Evolutionary conservation across 1,284 basidiomycete species (phyloP), one percentile per base, ranked within the genome.

Genomic region (Porphyrellus sp.): DNA sequence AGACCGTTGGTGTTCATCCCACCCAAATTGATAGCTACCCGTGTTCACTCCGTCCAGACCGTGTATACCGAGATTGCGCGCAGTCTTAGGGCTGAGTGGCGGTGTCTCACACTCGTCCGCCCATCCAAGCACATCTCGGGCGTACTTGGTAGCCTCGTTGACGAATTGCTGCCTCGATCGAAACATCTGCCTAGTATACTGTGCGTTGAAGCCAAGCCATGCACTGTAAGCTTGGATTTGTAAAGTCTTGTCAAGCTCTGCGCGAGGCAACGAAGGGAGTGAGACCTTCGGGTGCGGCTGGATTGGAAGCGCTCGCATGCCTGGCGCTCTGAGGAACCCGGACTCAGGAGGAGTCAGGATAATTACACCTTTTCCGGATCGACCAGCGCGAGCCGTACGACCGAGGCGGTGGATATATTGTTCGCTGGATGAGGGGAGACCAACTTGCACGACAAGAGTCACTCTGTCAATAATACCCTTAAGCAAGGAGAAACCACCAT

Each of bases 401-500:
- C 93, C 93, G 15, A 96, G 89, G 44, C 93, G 86, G 68, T 97
- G 93, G 30, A 97, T 86, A 68, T 96, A 97, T 27, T 92, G 85
- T 45, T 93, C 77, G 2, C 88, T 76, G 20, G 87, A 86, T 8
- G 85, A 79, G 0, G 93, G 92, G 59, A 95, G 86, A 58, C 93
- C 84, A 30, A 81, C 68, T 65, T 89, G 86, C 12, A 86, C 62
- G 40, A 89, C 78, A 3, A 78, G 69, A 0, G 81, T 80, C 20
- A 83, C 77, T 13, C 85, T 62, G 74, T 72, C 46, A 40, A 51
- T 16, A 30, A 9, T 8, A 37, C 51, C 28, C 5, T 35, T 67
- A 20, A 63, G 44, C 30, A 16, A 6, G 5, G 20, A n/a, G 34
- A 21, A 49, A 83, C 85, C 65, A 88, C 86, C 68, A 85, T 1